A percentile compares a stretch with the other conserved stretches of the same genome.
Conservation (phyloP, 2,329 filamentous ascomycete species). For the Paracamarosporium sp. region DNA sequence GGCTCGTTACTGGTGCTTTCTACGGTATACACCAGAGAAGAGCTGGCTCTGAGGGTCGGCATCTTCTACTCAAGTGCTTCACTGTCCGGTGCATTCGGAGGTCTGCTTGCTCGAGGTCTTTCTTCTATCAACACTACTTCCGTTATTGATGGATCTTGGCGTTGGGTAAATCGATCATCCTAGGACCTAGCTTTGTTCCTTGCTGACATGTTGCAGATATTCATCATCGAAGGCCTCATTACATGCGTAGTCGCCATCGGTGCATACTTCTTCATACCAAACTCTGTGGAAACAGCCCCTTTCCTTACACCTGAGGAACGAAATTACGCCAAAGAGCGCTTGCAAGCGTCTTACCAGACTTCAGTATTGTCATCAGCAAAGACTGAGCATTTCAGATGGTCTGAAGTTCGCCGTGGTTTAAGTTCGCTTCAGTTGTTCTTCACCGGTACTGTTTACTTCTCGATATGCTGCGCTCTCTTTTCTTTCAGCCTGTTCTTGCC, state of each 20-base stretch:
- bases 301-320: too few relatives aligned
- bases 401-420: conserved; percentile 66
- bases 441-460: too few relatives aligned
- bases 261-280: conserved; percentile 66
- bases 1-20: conserved; percentile 73
- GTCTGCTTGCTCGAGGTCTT: conserved; percentile 66
- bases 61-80: conserved; percentile 73
- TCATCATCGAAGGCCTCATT: conserved; percentile 55
- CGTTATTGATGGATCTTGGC: too few relatives aligned
- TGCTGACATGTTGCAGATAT: background rate
- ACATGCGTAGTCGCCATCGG: conserved; percentile 61
- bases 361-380: too few relatives aligned
- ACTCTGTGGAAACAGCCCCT: conserved; percentile 30
- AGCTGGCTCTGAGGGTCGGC: conserved; percentile 68
- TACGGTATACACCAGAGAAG: conserved; percentile 64
- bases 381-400: conserved; percentile 63
- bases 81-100: conserved; percentile 69
- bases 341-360: too few relatives aligned
- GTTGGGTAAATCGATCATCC: too few relatives aligned
- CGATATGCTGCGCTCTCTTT: background rate
- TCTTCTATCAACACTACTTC: background rate
- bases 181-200: background rate
- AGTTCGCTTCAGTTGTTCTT: too few relatives aligned
- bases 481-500: conserved; percentile 50
- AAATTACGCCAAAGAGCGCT: too few relatives aligned